Percentiles rank a stretch among this genome's conserved stretches.
Evolutionary conservation across 2,329 filamentous ascomycete species (phyloP).

Genomic region (Diaporthe helianthi): DNA sequence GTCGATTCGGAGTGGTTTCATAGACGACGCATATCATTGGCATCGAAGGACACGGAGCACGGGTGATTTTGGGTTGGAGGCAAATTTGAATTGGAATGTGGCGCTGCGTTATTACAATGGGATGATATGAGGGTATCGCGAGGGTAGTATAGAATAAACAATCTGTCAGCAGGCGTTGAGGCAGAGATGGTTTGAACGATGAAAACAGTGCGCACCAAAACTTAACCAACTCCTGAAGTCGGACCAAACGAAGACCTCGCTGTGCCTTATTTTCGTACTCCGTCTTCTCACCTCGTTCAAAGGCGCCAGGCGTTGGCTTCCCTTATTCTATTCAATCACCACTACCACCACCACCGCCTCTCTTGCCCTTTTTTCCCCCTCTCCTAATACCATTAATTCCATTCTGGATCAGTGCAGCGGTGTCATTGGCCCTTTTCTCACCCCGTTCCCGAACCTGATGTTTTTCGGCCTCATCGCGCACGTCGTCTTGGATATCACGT

Average conservation of each 20-base stretch:
- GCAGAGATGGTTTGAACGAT: neutral
- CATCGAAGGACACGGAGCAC: constrained; percentile 1
- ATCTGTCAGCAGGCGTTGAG: neutral
- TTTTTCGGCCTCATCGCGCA: constrained; percentile 62
- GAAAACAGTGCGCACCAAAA: neutral
- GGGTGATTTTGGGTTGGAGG: neutral
- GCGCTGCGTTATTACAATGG: neutral
- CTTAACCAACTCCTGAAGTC: neutral
- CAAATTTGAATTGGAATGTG: neutral
- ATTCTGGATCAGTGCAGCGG: constrained; percentile 44
- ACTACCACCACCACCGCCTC: constrained; percentile 37
- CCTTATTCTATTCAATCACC: constrained; percentile 40
- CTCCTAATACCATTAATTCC: constrained; percentile 44
- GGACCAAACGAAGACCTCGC: neutral
- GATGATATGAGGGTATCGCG: constrained; percentile 14
- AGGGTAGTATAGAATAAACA: neutral
- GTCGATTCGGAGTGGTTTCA: neutral
- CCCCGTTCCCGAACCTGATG: constrained; percentile 55
- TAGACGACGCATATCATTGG: neutral
- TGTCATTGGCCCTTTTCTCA: constrained; percentile 43
- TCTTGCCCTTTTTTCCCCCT: constrained; percentile 34
- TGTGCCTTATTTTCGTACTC: neutral
- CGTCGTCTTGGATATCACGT: constrained; percentile 59
- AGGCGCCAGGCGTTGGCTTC: neutral
- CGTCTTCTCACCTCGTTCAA: neutral